These are phyloP conservation scores for Leccinum fibrillosum DNA, from an alignment of 768 basidiomycete genomes.

Conservation along the genomic window DNA sequence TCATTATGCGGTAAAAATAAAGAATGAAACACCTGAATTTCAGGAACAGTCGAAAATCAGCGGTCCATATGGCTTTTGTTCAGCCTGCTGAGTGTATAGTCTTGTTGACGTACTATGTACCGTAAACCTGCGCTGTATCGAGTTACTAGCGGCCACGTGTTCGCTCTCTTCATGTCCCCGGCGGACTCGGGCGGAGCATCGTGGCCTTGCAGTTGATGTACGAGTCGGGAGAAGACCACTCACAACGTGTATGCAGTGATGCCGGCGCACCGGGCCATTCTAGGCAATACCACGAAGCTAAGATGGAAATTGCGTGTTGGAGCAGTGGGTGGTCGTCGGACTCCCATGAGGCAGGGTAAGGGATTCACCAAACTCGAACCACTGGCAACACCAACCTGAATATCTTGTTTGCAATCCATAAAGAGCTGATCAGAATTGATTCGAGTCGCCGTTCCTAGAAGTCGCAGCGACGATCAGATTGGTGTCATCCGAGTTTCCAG, in stretches of 20 bases:
- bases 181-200: background rate
- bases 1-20: background rate
- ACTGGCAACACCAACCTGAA: background rate
- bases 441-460: background rate
- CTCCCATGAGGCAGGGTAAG: constrained; percentile 15
- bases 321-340: background rate
- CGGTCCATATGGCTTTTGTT: background rate
- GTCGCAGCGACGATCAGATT: background rate
- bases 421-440: background rate
- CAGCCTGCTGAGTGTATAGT: background rate
- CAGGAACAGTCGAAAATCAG: background rate
- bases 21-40: background rate
- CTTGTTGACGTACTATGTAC: background rate
- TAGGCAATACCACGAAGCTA: background rate
- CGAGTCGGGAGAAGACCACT: background rate
- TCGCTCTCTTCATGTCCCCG: background rate
- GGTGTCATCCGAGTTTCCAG: background rate
- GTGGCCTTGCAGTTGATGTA: background rate
- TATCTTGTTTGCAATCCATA: background rate
- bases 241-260: background rate
- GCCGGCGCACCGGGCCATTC: background rate
- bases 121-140: background rate
- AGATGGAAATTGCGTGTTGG: constrained; percentile 14
- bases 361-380: constrained; percentile 4
- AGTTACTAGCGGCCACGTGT: background rate